These are phyloP conservation scores for Aspergillus campestris DNA, from an alignment of 495 filamentous ascomycete genomes.

Conservation along the genomic window DNA sequence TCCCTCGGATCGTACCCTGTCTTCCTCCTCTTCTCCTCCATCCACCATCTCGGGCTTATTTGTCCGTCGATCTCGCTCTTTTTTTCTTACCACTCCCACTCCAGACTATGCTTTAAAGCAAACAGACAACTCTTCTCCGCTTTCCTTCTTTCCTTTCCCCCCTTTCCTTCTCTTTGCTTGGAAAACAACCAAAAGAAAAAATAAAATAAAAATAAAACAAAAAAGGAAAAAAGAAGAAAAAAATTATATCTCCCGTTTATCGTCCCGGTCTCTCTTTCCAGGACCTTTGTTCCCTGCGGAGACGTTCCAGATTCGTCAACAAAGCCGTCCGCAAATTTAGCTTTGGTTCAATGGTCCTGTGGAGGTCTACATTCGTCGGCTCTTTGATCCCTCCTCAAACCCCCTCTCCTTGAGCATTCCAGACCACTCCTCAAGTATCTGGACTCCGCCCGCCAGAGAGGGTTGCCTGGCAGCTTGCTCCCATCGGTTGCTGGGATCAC, in stretches of 20 bases:
- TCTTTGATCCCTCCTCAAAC: conserved; percentile 14
- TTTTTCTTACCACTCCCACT: background rate
- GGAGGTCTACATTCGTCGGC: conserved; percentile 18
- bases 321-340: conserved; percentile 22
- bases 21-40: background rate
- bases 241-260: too few relatives aligned
- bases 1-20: background rate
- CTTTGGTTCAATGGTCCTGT: conserved; percentile 28
- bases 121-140: background rate
- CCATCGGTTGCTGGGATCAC: conserved; percentile 36
- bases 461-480: conserved; percentile 34
- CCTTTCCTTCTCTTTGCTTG: too few relatives aligned
- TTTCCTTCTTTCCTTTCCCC: background rate
- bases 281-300: conserved; percentile 21
- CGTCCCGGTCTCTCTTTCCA: conserved; percentile 73
- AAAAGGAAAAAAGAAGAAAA: too few relatives aligned
- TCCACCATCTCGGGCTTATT: background rate
- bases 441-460: conserved; percentile 11
- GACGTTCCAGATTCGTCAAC: too few relatives aligned
- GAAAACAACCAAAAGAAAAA: too few relatives aligned
- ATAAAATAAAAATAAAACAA: too few relatives aligned
- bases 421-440: conserved; percentile 16
- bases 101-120: conserved; percentile 7
- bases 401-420: conserved; percentile 25
- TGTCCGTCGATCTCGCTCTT: background rate